These are phyloP conservation scores for Prunella vulgaris DNA, from an alignment of 257 asterid species.

Conservation along the genomic window DNA sequence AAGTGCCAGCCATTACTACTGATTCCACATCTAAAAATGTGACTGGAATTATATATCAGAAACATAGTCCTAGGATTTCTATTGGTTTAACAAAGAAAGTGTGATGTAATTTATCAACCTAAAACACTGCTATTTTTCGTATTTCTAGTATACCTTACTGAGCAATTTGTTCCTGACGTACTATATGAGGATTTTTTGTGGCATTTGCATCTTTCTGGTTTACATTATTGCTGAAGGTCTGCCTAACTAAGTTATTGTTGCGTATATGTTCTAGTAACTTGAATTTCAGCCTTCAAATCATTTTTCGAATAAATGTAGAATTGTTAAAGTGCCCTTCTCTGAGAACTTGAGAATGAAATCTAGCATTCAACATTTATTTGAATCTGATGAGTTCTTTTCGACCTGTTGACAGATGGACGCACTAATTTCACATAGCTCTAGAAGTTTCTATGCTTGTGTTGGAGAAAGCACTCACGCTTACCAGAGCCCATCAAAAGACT, in stretches of 20 bases:
- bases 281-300: no score
- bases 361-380: background rate
- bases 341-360: no score
- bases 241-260: no score
- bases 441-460: slow-evolving; percentile 94
- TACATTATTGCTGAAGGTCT: no score
- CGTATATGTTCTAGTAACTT: no score
- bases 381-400: background rate
- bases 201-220: no score
- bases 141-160: background rate
- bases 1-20: background rate
- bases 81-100: background rate
- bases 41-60: background rate
- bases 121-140: background rate
- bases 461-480: slow-evolving; percentile 98
- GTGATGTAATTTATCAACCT: background rate
- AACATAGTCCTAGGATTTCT: background rate
- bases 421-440: slow-evolving; percentile 74
- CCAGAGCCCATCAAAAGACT: slow-evolving; percentile 98
- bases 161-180: background rate
- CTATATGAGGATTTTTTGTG: no score
- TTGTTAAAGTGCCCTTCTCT: no score
- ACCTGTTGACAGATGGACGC: slow-evolving; percentile 75
- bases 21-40: background rate
- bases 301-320: background rate